These are phyloP conservation scores for Neurospora sp. DNA, from an alignment of 495 filamentous ascomycete species.

Conservation along the genomic window DNA sequence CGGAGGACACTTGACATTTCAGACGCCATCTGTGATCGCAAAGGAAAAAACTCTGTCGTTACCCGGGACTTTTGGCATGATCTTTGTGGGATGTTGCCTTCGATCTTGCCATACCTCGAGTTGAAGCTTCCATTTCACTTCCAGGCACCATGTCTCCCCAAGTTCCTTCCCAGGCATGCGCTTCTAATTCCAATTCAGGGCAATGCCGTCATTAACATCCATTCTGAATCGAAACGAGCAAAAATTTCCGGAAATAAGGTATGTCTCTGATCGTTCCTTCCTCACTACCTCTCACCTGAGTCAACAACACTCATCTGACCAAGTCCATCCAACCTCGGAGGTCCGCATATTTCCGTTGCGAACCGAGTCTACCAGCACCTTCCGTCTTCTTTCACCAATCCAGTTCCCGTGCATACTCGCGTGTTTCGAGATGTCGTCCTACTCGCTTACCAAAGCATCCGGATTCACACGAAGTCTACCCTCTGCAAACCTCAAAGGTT, in stretches of 20 bases:
- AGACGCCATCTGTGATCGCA: background rate
- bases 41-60: background rate
- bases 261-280: background rate
- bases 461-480: background rate
- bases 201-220: too few species aligned
- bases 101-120: background rate
- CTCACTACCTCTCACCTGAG: background rate
- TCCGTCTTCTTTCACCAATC: too few species aligned
- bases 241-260: background rate
- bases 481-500: background rate
- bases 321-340: background rate
- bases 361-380: too few species aligned
- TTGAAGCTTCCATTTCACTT: background rate
- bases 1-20: background rate
- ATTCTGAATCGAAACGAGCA: too few species aligned
- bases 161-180: background rate
- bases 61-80: background rate
- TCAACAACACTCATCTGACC: too few species aligned
- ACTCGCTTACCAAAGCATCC: background rate
- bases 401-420: too few species aligned
- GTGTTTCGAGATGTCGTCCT: too few species aligned
- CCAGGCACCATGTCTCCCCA: background rate
- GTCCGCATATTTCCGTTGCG: background rate
- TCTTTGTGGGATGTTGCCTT: background rate
- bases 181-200: too few species aligned